Base-by-base conservation (phyloP, 805 yeast species). In the Pichia insulana region DNA sequence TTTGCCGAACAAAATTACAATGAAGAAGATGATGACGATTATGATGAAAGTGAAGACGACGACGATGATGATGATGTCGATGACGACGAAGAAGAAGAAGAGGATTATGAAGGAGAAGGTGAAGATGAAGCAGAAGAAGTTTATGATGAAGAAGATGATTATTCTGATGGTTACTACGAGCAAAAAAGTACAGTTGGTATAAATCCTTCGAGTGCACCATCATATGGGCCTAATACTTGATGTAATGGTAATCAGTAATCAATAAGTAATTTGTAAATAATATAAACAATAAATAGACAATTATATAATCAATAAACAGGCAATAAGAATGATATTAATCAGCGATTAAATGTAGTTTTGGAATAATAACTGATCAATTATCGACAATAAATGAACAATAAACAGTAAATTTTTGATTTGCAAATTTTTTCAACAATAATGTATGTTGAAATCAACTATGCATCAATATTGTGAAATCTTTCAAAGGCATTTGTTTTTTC, bases 401-500 rank as follows among this genome's bases (percentile, higher is more conserved):
- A n/a, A n/a, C n/a, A n/a, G n/a, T n/a, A n/a, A n/a, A n/a, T n/a
- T n/a, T n/a, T n/a, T n/a, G n/a, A n/a, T n/a, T n/a, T n/a, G n/a
- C n/a, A n/a, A n/a, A n/a, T n/a, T n/a, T n/a, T n/a, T n/a, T n/a
- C n/a, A n/a, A n/a, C n/a, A n/a, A n/a, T n/a, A n/a, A n/a, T n/a
- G n/a, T n/a, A n/a, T n/a, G n/a, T n/a, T n/a, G n/a, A n/a, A n/a
- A n/a, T n/a, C n/a, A 22, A 22, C 8, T 22, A 22, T 6, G 8
- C 25, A 22, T 22, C 25, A 22, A 22, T 22, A 8, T 22, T 22
- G 8, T 42, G 28, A 30, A 37, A 42, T 17, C 30, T 37, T 3
- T 20, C 10, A 16, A 42, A 37, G 13, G 36, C 33, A 11, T 20
- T 19, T 22, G 25, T 6, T 57, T 72, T 73, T 54, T 79, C 83